Evolutionary conservation across 306 rosid species (phyloP).

Genomic region (Vigna unguiculata): DNA sequence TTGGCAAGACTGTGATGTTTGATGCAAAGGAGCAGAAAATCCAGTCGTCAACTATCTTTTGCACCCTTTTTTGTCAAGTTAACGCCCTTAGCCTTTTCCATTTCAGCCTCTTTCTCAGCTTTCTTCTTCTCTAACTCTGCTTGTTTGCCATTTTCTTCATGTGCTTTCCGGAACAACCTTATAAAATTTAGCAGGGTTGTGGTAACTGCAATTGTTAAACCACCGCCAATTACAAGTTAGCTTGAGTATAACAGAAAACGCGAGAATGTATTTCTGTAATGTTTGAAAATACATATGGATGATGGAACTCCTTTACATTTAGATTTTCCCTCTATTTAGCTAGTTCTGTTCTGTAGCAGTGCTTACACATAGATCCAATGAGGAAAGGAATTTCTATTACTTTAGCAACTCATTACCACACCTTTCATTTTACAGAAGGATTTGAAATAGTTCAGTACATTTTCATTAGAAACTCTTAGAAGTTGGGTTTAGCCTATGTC

Average conservation of each 20-base stretch:
- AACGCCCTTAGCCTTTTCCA: conserved; percentile 90
- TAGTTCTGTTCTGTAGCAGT: conserved; percentile 14
- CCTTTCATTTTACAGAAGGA: conserved; percentile 7
- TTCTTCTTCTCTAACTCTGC: conserved; percentile 93
- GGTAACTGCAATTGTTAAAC: conserved; percentile 74
- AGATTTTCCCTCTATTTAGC: conserved; percentile 9
- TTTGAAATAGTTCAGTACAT: conserved; percentile 7
- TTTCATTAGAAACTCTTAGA: background rate
- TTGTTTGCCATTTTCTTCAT: conserved; percentile 91
- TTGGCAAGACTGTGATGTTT: conserved; percentile 48
- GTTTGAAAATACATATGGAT: conserved; percentile 15
- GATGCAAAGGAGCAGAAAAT: conserved; percentile 51
- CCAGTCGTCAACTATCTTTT: conserved; percentile 64
- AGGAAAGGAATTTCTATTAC: conserved; percentile 6
- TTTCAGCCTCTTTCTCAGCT: conserved; percentile 89
- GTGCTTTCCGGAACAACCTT: conserved; percentile 93
- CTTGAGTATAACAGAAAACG: conserved; percentile 26
- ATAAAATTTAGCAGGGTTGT: conserved; percentile 77
- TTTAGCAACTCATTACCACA: conserved; percentile 7
- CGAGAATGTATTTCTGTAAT: background rate
- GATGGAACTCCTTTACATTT: conserved; percentile 32
- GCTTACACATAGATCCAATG: conserved; percentile 13
- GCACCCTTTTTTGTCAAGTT: conserved; percentile 71
- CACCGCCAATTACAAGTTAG: conserved; percentile 46
- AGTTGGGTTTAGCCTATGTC: background rate